Evolutionary conservation across 345 rosid genomes (phyloP).

Genomic region (Microthlaspi erraticum): DNA sequence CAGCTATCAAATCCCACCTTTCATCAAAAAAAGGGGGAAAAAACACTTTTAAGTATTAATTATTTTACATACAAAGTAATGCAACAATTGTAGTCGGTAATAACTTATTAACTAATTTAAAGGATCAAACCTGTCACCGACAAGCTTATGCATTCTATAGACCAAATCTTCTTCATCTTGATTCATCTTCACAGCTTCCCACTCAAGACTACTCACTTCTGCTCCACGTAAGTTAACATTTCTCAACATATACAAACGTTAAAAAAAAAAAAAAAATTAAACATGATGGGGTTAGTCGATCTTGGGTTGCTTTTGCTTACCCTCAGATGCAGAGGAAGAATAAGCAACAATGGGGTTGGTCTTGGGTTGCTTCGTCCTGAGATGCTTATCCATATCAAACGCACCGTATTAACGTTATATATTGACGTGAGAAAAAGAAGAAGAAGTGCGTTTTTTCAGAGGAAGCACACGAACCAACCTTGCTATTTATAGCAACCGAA

Average conservation of each 20-base stretch:
- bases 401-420: background rate
- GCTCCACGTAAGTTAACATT: slow-evolving; percentile 14
- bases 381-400: slow-evolving; percentile 32
- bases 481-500: slow-evolving; percentile 38
- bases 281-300: background rate
- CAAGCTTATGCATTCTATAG: slow-evolving; percentile 63
- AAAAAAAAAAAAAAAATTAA: background rate
- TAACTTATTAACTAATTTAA: background rate
- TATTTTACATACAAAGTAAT: background rate
- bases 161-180: slow-evolving; percentile 71
- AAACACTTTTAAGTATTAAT: background rate
- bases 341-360: slow-evolving; percentile 21
- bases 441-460: background rate
- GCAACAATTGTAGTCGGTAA: background rate
- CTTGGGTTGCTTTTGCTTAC: slow-evolving; percentile 9
- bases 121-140: slow-evolving; percentile 61
- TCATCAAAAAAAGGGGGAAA: background rate
- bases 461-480: background rate
- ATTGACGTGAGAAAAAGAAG: slow-evolving; percentile 7
- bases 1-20: slow-evolving; percentile 85
- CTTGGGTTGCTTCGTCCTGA: slow-evolving; percentile 37
- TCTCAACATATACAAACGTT: background rate
- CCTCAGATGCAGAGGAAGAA: slow-evolving; percentile 36
- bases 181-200: slow-evolving; percentile 58
- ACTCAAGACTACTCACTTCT: slow-evolving; percentile 67